Evolutionary conservation across 352 stramenopile species (phyloP).

Genomic region (Blastocystis sp.): DNA sequence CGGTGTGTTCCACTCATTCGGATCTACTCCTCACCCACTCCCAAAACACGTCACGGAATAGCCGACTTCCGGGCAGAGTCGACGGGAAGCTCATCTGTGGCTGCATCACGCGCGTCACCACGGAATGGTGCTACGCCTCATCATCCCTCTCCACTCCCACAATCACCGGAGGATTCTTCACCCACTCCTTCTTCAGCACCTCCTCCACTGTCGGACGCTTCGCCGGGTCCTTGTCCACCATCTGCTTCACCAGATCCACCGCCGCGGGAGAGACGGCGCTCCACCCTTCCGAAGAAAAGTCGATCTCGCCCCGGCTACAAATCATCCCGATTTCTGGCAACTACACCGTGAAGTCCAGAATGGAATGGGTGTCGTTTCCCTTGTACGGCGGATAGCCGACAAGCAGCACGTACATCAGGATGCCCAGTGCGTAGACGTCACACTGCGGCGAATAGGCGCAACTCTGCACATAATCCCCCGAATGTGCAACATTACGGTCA

Average conservation of each 20-base stretch:
- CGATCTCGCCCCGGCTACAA: background rate
- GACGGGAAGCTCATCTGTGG: conserved; percentile 63
- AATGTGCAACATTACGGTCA: background rate
- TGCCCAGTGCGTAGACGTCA: conserved; percentile 50
- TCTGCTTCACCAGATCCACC: background rate
- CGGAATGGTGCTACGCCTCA: background rate
- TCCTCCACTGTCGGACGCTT: conserved; percentile 14
- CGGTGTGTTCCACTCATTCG: conserved; percentile 12
- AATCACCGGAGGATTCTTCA: background rate
- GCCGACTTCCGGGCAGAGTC: conserved; percentile 32
- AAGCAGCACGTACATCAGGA: conserved; percentile 55
- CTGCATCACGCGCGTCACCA: background rate
- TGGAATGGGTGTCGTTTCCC: background rate
- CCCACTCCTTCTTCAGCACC: conserved; percentile 12
- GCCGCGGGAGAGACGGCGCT: background rate
- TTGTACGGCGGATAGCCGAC: conserved; percentile 29
- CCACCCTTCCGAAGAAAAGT: conserved; percentile 33
- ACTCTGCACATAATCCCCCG: conserved; percentile 5
- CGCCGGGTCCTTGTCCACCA: conserved; percentile 41
- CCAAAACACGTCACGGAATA: background rate
- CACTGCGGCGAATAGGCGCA: conserved; percentile 5
- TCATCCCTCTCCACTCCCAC: too few relatives aligned
- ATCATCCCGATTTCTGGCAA: background rate
- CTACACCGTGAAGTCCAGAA: conserved; percentile 38
- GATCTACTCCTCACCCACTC: background rate